Evolutionary conservation across 352 stramenopile genomes (phyloP), one percentile per base, ranked within the genome.

Genomic region (Phytophthora cactorum): DNA sequence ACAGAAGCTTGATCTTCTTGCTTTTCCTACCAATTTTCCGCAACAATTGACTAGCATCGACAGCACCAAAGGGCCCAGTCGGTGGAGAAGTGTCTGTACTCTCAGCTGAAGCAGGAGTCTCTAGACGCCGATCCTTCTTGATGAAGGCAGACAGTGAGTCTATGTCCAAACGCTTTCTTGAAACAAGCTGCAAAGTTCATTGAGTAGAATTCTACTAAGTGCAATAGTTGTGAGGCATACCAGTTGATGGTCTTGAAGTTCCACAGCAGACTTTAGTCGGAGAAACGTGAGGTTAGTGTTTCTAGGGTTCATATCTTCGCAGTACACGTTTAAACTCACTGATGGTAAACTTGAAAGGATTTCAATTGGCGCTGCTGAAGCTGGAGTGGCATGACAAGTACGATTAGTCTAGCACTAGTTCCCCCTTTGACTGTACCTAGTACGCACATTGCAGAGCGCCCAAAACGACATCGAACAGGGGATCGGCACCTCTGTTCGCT

Each of bases 1-100:
- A 60, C 22, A 90, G 47, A 0, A 72, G 39, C n/a, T 82, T 81
- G 56, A 88, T 86, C 69, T 81, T 84, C 57, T 85, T 84, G 39
- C 82, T 78, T 65, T 80, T 72, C 70, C 86, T 65, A 1, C 59
- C 54, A 32, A 73, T 69, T 50, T 68, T 73, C 12, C 66, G 52
- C 6, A 69, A 52, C 31, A 73, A 46, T 4, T 66, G 55, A 27
- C 43, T 67, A 17, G 56, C 31, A 50, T 72, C 51, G 17, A 27
- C n/a, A 49, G 46, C 12, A 31, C 28, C 31, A 22, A 51, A 25
- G 9, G 34, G 4, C 5, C 22, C 22, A 31, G 9, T 51, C 10
- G 29, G 4, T 34, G 43, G 41, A 47, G 22, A 22, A 22, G 51
- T 38, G 14, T 44, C 51, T 17, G 50, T 12, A 43, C 10, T 52